phyloP scores from a whole-genome alignment of 129 eudicot species.

The Calendula officinalis region DNA sequence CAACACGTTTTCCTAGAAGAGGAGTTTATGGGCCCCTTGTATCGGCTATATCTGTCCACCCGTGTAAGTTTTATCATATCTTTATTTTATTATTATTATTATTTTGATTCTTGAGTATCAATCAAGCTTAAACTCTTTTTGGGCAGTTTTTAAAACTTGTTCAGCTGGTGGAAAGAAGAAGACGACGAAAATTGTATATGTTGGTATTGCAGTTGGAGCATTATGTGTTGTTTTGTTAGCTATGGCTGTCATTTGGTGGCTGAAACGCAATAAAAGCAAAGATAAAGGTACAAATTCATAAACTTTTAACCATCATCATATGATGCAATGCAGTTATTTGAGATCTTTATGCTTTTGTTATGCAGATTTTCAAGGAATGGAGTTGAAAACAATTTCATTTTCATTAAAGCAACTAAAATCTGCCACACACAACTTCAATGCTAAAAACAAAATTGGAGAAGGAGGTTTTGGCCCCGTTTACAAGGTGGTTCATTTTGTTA shows the following conservation, averaged over 20 bases:
- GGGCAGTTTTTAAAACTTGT: constrained; percentile 48
- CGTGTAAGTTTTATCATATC: constrained; percentile 27
- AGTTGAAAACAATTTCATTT: constrained; percentile 60
- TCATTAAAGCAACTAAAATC: constrained; percentile 57
- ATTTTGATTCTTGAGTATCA: background rate
- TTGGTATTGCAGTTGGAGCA: constrained; percentile 42
- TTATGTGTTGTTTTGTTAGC: constrained; percentile 25
- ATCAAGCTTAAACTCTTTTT: constrained; percentile 2
- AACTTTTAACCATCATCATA: too few relatives aligned
- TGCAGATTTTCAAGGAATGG: constrained; percentile 61
- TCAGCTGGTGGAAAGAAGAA: constrained; percentile 35
- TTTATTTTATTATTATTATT: background rate
- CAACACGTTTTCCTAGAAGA: constrained; percentile 32
- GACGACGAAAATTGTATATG: constrained; percentile 32
- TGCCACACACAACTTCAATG: constrained; percentile 60
- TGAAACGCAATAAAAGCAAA: constrained; percentile 28
- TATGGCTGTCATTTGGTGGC: constrained; percentile 46
- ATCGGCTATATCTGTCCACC: constrained; percentile 43
- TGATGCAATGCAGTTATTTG: too few relatives aligned
- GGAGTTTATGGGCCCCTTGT: constrained; percentile 47
- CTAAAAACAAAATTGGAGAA: constrained; percentile 33
- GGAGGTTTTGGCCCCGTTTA: background rate
- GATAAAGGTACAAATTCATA: constrained; percentile 34
- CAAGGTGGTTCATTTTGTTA: constrained; percentile 22
- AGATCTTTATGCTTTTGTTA: constrained; percentile 12